Conservation (phyloP, 345 rosid species). For the Adansonia digitata region DNA sequence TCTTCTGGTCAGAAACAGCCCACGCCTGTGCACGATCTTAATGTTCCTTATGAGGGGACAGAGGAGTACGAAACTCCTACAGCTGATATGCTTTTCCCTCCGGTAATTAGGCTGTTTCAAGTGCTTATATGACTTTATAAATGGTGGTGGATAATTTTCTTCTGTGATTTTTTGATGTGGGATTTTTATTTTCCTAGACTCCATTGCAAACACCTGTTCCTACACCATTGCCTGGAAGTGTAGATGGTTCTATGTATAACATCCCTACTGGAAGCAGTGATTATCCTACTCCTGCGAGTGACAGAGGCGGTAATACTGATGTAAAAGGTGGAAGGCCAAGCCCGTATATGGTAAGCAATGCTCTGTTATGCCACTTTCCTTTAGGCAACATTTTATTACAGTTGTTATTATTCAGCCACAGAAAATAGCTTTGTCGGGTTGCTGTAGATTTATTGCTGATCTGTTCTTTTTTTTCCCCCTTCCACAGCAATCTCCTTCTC, state of each 20-base stretch:
- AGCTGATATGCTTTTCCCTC: conserved; percentile 90
- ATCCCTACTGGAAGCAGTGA: conserved; percentile 85
- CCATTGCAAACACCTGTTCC: conserved; percentile 82
- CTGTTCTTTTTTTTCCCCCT: conserved; percentile 10
- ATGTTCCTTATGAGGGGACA: conserved; percentile 87
- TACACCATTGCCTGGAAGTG: conserved; percentile 73
- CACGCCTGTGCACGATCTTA: conserved; percentile 74
- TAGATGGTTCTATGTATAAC: conserved; percentile 78
- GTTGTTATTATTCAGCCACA: background rate
- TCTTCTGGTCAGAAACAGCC: conserved; percentile 52
- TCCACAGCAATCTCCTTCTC: conserved; percentile 76
- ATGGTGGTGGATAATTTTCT: background rate
- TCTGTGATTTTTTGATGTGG: conserved; percentile 15
- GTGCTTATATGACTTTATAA: background rate
- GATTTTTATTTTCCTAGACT: conserved; percentile 46
- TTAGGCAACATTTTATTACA: background rate
- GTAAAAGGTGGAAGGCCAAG: conserved; percentile 72
- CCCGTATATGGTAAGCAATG: conserved; percentile 61
- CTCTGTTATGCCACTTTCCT: background rate
- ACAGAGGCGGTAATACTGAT: conserved; percentile 51
- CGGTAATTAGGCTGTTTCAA: conserved; percentile 36
- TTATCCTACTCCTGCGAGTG: conserved; percentile 74
- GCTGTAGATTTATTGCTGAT: background rate
- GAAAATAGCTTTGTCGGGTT: background rate
- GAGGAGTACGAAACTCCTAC: conserved; percentile 99